A percentile compares a stretch with the other conserved stretches of the same genome.
These are phyloP conservation scores for Senecio squalidus DNA, from an alignment of 140 eudicot genomes.

Conservation along the genomic window DNA sequence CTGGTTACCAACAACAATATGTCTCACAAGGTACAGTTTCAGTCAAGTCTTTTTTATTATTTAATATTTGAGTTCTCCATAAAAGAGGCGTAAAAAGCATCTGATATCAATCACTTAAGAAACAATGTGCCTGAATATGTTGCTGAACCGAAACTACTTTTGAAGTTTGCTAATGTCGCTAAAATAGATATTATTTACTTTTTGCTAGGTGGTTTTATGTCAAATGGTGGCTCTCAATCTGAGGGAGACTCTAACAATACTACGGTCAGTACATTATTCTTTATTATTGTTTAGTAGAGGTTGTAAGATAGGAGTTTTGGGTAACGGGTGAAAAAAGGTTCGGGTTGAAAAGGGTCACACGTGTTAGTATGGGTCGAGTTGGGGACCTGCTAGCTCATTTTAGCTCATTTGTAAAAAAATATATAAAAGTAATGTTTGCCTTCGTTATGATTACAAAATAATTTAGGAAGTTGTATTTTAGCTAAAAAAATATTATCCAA, in stretches of 20 bases:
- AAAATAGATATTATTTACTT: not conserved
- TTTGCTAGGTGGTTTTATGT: slow-evolving; percentile 61
- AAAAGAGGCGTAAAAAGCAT: not conserved
- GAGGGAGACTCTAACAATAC: slow-evolving; percentile 86
- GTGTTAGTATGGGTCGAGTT: no score
- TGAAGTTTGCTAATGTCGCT: slow-evolving; percentile 5
- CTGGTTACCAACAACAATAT: slow-evolving; percentile 60
- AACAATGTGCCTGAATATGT: not conserved
- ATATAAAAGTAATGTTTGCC: no score
- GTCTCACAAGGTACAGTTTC: slow-evolving; percentile 40
- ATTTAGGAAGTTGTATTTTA: no score
- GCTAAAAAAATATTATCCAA: no score
- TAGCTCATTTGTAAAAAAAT: no score
- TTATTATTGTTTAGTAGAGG: no score
- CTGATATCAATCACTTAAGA: not conserved
- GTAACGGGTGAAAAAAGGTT: no score
- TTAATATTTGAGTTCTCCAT: not conserved
- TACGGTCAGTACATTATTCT: slow-evolving; percentile 45
- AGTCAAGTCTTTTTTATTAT: not conserved
- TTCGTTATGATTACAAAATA: no score
- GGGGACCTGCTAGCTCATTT: no score
- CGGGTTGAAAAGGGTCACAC: no score
- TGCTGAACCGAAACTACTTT: not conserved
- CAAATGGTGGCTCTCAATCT: slow-evolving; percentile 78
- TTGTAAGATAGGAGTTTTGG: no score